Evolutionary conservation across 768 basidiomycete genomes (phyloP), one percentile per base, ranked within the genome.

Genomic region (Pilatotrama ljubarskyi): DNA sequence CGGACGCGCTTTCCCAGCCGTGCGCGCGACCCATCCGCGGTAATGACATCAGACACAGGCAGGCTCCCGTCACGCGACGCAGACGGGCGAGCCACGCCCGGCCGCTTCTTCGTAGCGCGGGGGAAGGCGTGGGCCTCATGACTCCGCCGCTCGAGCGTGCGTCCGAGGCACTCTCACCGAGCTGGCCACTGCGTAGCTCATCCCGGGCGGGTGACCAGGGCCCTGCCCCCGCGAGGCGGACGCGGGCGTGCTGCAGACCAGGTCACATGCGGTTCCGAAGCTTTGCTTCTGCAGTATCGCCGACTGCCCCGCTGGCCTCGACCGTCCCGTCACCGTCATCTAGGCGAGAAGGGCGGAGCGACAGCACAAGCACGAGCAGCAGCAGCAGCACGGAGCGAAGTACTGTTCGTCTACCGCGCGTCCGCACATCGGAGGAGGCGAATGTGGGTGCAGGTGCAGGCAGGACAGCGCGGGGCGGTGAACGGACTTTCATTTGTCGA

Each of bases 401-500:
- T 11, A 8, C 48, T 5, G 14, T 22, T 51, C 49, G 35, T 18
- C 2, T n/a, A 7, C 40, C 38, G 18, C 18, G 18, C 43, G 43
- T 24, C 43, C 41, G 52, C 7, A n/a, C 5, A 36, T 55, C 54
- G 54, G 44, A 47, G 20, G 44, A 25, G 40, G 22, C 25, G n/a
- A 38, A 17, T 7, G 38, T 24, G 13, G n/a, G 25, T n/a, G 40
- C 24, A 51, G 13, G 41, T 29, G 46, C 9, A 25, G 26, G 46
- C 55, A 25, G 37, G 25, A 11, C 37, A 36, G 20, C 6, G 15
- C 36, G 15, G 37, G 5, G 15, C 36, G 15, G 37, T 58, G 54
- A 43, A 46, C 63, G 63, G 63, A 64, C 51, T 57, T 57, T 57
- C 44, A 50, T 58, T 60, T 64, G 63, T 55, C 63, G 63, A 64